phyloP scores from a whole-genome alignment of 2,329 filamentous ascomycete species.

The Ustulina deusta region DNA sequence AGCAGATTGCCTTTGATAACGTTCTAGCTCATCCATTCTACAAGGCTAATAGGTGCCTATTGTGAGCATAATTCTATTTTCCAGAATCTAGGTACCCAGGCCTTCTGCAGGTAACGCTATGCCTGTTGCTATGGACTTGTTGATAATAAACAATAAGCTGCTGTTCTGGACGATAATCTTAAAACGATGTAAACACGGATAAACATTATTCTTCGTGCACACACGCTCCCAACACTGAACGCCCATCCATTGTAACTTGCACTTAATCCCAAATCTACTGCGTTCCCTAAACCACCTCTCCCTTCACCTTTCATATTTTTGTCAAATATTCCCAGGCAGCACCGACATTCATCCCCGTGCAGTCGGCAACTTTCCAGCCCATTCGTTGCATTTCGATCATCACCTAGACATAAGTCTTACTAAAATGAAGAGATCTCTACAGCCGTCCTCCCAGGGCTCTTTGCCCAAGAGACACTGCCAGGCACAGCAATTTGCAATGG shows the following conservation, averaged over 20 bases:
- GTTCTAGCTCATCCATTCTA: not conserved
- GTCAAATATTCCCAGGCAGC: not conserved
- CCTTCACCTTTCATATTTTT: not conserved
- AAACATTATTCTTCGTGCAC: not conserved
- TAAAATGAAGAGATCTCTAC: conserved; percentile 27
- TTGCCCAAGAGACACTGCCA: conserved; percentile 6
- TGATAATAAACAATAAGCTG: not conserved
- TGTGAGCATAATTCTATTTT: conserved; percentile 1
- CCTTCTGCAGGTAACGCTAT: not conserved
- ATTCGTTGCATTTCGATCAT: not conserved
- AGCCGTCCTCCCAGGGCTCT: not conserved
- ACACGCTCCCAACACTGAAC: too few species aligned
- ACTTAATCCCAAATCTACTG: not conserved
- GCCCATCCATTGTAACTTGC: not conserved
- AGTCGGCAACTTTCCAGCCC: not conserved
- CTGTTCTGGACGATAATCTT: not conserved
- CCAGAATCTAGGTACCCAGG: not conserved
- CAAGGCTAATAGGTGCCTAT: not conserved
- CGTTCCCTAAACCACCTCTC: not conserved
- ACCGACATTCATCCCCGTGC: not conserved
- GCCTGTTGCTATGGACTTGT: not conserved
- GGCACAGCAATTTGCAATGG: not conserved
- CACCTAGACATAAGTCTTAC: not conserved
- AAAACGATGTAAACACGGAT: not conserved
- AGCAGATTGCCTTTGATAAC: conserved; percentile 22